phyloP scores from a whole-genome alignment of 2,329 filamentous ascomycete genomes.

The Botrytis medusae region DNA sequence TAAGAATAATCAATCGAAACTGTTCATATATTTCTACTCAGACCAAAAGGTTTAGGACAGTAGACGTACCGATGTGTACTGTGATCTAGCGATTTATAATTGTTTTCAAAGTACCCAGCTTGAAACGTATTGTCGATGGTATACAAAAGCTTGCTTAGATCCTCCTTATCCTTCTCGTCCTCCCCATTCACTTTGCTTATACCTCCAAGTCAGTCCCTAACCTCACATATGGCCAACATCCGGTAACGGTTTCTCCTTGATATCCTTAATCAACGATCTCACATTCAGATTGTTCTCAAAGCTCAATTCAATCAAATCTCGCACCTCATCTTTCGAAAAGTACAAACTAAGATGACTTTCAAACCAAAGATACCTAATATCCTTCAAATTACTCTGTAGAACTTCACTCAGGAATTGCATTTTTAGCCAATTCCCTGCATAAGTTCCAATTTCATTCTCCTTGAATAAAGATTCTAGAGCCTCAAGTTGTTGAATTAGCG shows the following conservation, averaged over 20 bases:
- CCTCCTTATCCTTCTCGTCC: not conserved
- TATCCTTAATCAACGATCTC: constrained; percentile 58
- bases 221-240: not conserved
- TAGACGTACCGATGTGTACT: not conserved
- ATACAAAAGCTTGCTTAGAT: not conserved
- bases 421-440: constrained; percentile 61
- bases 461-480: constrained; percentile 59
- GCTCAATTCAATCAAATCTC: constrained; percentile 62
- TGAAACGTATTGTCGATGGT: not conserved
- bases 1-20: not conserved
- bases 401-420: constrained; percentile 65
- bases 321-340: constrained; percentile 59
- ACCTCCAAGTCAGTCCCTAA: not conserved
- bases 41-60: not conserved
- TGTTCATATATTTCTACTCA: not conserved
- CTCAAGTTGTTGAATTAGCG: constrained; percentile 56
- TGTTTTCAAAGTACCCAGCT: not conserved
- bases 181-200: not conserved
- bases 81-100: not conserved
- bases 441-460: constrained; percentile 58
- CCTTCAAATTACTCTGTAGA: constrained; percentile 64
- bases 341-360: constrained; percentile 66
- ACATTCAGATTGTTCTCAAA: constrained; percentile 62
- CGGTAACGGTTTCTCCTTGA: constrained; percentile 44
- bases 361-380: constrained; percentile 63